These are phyloP conservation scores for Boeremia lycopersici DNA, from an alignment of 2,329 filamentous ascomycete species.

Conservation along the genomic window DNA sequence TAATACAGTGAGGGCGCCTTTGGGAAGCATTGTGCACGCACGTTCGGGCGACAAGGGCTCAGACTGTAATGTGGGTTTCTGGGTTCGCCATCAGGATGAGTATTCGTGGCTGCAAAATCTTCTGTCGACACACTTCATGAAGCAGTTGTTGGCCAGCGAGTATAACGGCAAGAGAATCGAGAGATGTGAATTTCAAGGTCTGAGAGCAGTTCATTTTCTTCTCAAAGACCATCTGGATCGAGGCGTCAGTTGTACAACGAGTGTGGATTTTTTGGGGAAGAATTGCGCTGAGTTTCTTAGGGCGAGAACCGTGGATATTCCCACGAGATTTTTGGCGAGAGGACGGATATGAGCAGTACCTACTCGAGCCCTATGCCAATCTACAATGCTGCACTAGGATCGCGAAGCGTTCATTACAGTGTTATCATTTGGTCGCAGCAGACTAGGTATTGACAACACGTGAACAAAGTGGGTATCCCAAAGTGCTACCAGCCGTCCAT, in stretches of 20 bases:
- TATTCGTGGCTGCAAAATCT: conserved; percentile 42
- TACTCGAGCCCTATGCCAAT: not conserved
- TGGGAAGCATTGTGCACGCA: conserved; percentile 54
- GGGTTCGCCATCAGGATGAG: conserved; percentile 41
- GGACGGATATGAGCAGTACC: conserved; percentile 23
- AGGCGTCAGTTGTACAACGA: conserved; percentile 33
- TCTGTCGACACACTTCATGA: conserved; percentile 34
- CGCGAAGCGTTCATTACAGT: not conserved
- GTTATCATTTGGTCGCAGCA: not conserved
- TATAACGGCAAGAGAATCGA: conserved; percentile 33
- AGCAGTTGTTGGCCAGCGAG: conserved; percentile 35
- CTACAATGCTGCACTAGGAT: not conserved
- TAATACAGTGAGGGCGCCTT: conserved; percentile 39
- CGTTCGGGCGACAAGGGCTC: conserved; percentile 50
- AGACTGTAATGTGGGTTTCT: conserved; percentile 47
- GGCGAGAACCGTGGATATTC: conserved; percentile 27
- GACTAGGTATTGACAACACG: too few relatives aligned
- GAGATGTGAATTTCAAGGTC: conserved; percentile 29
- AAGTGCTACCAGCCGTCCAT: not conserved
- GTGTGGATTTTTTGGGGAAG: conserved; percentile 36
- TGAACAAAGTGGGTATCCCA: not conserved
- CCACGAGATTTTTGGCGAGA: conserved; percentile 30
- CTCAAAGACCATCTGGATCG: conserved; percentile 35
- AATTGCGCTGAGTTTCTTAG: conserved; percentile 38
- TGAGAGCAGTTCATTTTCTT: conserved; percentile 35